These are phyloP conservation scores for Marchantia paleacea DNA, from an alignment of 225 moss, liverwort and hornwort species.

Conservation along the genomic window DNA sequence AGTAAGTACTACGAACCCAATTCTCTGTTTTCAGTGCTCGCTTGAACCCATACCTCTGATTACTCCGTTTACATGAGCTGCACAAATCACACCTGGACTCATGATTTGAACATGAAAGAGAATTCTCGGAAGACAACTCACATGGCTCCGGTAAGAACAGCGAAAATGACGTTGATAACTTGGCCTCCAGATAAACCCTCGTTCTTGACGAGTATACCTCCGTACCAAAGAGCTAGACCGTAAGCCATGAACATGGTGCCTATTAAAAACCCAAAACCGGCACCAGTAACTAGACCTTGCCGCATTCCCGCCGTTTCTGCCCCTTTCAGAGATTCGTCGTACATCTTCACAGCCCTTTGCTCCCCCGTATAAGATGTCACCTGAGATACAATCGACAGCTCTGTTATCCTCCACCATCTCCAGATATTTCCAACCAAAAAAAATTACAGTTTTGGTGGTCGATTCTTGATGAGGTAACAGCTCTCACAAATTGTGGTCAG, in stretches of 20 bases:
- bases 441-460: not conserved
- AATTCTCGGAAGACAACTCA: constrained; percentile 34
- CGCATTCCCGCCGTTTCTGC: constrained; percentile 66
- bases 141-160: constrained; percentile 70
- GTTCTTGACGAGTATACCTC: constrained; percentile 60
- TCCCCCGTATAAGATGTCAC: constrained; percentile 80
- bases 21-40: not conserved
- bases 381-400: constrained; percentile 31
- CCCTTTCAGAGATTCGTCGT: constrained; percentile 57
- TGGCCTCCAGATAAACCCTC: constrained; percentile 54
- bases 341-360: constrained; percentile 67
- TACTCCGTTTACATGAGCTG: not conserved
- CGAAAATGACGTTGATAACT: constrained; percentile 71
- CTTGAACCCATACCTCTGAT: too few relatives aligned
- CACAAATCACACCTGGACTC: too few relatives aligned
- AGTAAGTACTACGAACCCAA: not conserved
- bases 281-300: constrained; percentile 46
- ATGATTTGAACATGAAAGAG: not conserved
- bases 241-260: constrained; percentile 59
- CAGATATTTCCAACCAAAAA: not conserved
- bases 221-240: constrained; percentile 81
- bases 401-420: not conserved
- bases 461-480: not conserved
- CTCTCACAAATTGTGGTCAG: not conserved
- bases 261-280: constrained; percentile 59